Base-by-base conservation (phyloP, 176 grass and related monocot genomes). In the Zea mays region DNA sequence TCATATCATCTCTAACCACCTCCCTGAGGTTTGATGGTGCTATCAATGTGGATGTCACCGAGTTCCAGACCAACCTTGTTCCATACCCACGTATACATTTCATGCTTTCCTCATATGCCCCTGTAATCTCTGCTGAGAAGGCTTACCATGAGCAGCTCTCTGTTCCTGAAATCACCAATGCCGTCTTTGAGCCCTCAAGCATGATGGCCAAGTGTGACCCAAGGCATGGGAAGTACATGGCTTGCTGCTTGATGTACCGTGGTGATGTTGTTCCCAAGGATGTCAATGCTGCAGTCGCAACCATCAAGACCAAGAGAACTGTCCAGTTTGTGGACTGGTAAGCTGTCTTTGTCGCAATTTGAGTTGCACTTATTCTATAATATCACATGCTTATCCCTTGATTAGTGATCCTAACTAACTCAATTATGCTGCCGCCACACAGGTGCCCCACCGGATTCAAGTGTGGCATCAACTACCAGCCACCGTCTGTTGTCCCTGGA, bases 181-280 rank as follows among this genome's bases (percentile, higher is more conserved):
- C 94, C 60, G 94, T 97, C n/a, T 97, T 97, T 75, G 94, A 97
- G 79, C 94, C 94, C 37, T 91, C 94, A 65, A 93, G 88, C 89
- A 97, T 97, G 94, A 97, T 97, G 94, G 94, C 94, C 38, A 97
- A 97, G 77, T 97, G 94, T 73, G 94, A 97, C 86, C 94, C 94
- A 37, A 93, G 94, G 77, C 94, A 97, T 0, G 94, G 94, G 16
- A 97, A 97, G 75, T 97, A 97, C 58, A 97, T 97, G 91, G 94
- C 94, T 47, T 97, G 94, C 78, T 97, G 94, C 74, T 80, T 97
- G 76, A 97, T 97, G 94, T 97, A 97, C 76, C 90, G 94, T 63
- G 94, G 94, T 17, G 94, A 97, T 86, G 94, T 97, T 68, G 94
- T 97, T 10, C 94, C 94, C 20, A 97, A 97, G 89, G 94, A 97